These are phyloP conservation scores for Dysphania ambrosioides DNA, from an alignment of 148 eudicot species.

Conservation along the genomic window DNA sequence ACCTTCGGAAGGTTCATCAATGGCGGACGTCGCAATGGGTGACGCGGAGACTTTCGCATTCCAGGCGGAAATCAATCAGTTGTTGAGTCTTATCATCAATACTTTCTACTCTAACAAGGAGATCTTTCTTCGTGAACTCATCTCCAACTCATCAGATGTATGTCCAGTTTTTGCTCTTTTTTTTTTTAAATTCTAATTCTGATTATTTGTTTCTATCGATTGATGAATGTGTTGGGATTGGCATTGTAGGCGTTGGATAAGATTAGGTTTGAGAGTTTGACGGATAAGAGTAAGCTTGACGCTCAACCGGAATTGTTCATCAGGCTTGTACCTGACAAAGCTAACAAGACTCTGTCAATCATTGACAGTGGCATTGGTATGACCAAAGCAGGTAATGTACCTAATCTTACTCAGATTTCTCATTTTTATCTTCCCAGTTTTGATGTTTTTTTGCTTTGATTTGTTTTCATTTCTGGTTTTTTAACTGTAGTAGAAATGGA, in stretches of 20 bases:
- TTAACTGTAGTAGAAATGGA: too few relatives aligned
- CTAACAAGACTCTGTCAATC: slow-evolving; percentile 69
- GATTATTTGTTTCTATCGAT: not conserved
- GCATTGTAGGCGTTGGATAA: slow-evolving; percentile 67
- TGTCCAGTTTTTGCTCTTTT: not conserved
- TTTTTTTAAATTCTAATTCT: not conserved
- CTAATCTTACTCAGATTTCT: too few relatives aligned
- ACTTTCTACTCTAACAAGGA: slow-evolving; percentile 94
- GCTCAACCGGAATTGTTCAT: slow-evolving; percentile 90
- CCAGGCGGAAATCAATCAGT: slow-evolving; percentile 87
- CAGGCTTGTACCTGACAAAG: slow-evolving; percentile 81
- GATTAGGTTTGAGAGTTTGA: slow-evolving; percentile 79
- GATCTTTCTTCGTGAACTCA: slow-evolving; percentile 80
- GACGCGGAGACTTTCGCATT: slow-evolving; percentile 83
- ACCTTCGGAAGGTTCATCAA: slow-evolving; percentile 8
- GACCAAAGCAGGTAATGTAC: slow-evolving; percentile 78
- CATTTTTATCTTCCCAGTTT: too few relatives aligned
- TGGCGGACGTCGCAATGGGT: slow-evolving; percentile 69
- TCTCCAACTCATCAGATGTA: slow-evolving; percentile 79
- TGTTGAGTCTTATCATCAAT: slow-evolving; percentile 76
- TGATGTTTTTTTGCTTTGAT: too few relatives aligned
- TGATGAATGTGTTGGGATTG: slow-evolving; percentile 1
- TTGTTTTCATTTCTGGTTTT: too few relatives aligned
- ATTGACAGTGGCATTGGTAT: slow-evolving; percentile 90
- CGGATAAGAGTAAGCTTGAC: slow-evolving; percentile 84